phyloP scores from a whole-genome alignment of 139 green algal genomes.

The Chlamydomonas incerta region DNA sequence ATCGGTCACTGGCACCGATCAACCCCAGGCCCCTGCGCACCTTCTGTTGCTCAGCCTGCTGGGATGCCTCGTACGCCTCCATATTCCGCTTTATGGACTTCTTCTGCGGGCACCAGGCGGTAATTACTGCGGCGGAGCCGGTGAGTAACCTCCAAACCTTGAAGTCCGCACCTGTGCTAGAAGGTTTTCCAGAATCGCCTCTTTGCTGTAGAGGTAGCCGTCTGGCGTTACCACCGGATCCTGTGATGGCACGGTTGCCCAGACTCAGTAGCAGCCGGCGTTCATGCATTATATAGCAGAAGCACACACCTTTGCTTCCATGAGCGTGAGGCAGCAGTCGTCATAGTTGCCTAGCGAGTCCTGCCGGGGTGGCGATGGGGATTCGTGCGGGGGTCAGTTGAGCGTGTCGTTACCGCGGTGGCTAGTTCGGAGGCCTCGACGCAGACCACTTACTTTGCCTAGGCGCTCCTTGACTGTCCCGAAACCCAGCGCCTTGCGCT shows the following conservation, averaged over 20 bases:
- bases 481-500: slow-evolving; percentile 84
- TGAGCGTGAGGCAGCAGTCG: slow-evolving; percentile 89
- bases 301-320: slow-evolving; percentile 73
- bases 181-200: slow-evolving; percentile 90
- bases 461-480: slow-evolving; percentile 90
- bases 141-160: too few species aligned
- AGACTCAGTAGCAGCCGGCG: too few species aligned
- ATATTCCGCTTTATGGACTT: slow-evolving; percentile 87
- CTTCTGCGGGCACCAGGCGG: slow-evolving; percentile 81
- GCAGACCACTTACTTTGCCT: slow-evolving; percentile 95
- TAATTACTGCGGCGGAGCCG: too few species aligned
- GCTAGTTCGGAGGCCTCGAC: too few species aligned
- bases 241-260: slow-evolving; percentile 46
- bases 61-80: slow-evolving; percentile 79
- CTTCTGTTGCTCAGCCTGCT: slow-evolving; percentile 73
- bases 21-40: slow-evolving; percentile 18
- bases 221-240: slow-evolving; percentile 88
- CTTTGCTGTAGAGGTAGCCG: slow-evolving; percentile 87
- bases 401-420: too few species aligned
- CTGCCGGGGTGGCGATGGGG: too few species aligned
- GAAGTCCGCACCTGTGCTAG: slow-evolving; percentile 35
- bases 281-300: too few species aligned
- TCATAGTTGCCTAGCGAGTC: slow-evolving; percentile 90
- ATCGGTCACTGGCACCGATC: not conserved
- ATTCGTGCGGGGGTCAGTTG: too few species aligned